Evolutionary conservation across 306 rosid species (phyloP).

Genomic region (Inga leiocalycina): DNA sequence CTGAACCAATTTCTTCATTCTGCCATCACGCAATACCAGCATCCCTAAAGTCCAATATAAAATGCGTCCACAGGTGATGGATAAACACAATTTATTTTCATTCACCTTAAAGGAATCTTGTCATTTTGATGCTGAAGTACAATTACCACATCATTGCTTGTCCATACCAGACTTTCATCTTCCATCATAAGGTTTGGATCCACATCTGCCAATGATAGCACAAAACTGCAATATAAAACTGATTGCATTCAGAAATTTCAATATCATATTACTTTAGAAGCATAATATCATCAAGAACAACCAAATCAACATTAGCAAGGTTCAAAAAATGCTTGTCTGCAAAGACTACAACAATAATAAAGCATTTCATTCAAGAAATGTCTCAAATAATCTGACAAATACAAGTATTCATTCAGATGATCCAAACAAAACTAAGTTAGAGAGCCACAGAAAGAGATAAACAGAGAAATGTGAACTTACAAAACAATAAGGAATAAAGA

Average conservation of each 20-base stretch:
- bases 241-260: slow-evolving; percentile 30
- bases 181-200: slow-evolving; percentile 94
- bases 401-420: not conserved
- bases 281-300: slow-evolving; percentile 16
- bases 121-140: slow-evolving; percentile 95
- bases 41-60: not conserved
- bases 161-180: slow-evolving; percentile 93
- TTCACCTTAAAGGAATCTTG: slow-evolving; percentile 87
- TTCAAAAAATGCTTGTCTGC: not conserved
- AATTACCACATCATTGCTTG: slow-evolving; percentile 88
- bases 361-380: slow-evolving; percentile 21
- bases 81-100: slow-evolving; percentile 36
- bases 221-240: slow-evolving; percentile 59
- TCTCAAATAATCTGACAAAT: slow-evolving; percentile 5
- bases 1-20: slow-evolving; percentile 17
- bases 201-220: slow-evolving; percentile 93
- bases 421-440: not conserved
- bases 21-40: not conserved
- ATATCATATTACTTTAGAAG: slow-evolving; percentile 27
- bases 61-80: slow-evolving; percentile 13
- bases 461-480: slow-evolving; percentile 12
- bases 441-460: slow-evolving; percentile 22
- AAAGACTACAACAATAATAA: slow-evolving; percentile 28
- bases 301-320: not conserved
- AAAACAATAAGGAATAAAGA: not conserved